A percentile compares a stretch with the other conserved stretches of the same genome.
Conservation (phyloP, 768 basidiomycete species). For the Podaxis carcinomalis region DNA sequence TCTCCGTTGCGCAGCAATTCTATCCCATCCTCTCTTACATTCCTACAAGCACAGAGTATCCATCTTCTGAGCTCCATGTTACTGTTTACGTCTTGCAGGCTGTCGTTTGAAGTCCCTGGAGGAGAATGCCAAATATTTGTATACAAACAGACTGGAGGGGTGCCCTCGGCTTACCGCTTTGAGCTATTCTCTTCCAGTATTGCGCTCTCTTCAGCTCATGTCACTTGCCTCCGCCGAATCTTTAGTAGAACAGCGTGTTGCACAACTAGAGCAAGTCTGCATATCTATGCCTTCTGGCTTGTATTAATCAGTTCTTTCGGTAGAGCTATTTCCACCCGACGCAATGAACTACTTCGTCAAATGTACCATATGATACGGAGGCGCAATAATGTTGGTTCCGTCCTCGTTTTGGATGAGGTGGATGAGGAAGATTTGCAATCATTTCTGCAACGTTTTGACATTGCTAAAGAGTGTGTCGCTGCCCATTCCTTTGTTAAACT, state of each 20-base stretch:
- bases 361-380: constrained; percentile 65
- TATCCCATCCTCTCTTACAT: background rate
- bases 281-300: background rate
- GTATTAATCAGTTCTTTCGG: constrained; percentile 8
- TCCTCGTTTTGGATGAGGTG: constrained; percentile 25
- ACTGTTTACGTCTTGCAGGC: background rate
- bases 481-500: background rate
- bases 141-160: background rate
- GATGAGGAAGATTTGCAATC: constrained; percentile 9
- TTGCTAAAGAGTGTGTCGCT: constrained; percentile 19
- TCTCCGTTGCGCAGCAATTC: background rate
- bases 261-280: constrained; percentile 36
- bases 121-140: background rate
- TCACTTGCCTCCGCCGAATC: constrained; percentile 20
- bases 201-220: constrained; percentile 6
- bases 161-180: background rate
- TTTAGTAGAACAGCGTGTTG: constrained; percentile 40
- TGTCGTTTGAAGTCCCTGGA: background rate
- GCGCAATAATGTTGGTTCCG: constrained; percentile 40
- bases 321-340: constrained; percentile 59
- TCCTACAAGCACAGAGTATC: background rate
- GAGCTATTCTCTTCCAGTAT: background rate
- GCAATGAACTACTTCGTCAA: constrained; percentile 68
- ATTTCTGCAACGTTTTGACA: constrained; percentile 13
- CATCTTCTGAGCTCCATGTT: too few species aligned